Percentiles rank a stretch among this genome's conserved stretches.
Conservation (phyloP, 306 rosid genomes). For the Glycyrrhiza uralensis region DNA sequence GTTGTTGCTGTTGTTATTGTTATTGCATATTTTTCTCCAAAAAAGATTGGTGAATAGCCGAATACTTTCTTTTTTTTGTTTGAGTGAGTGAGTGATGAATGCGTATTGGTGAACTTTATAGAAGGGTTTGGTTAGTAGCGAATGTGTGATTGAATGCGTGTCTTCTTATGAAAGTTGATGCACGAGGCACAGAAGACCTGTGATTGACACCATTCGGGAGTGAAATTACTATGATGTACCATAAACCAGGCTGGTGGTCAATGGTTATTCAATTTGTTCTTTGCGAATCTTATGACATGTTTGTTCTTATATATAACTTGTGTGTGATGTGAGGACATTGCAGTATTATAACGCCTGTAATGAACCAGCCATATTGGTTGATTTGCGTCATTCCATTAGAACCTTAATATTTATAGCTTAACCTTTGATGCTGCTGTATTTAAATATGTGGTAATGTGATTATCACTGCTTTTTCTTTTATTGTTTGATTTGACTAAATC, state of each 20-base stretch:
- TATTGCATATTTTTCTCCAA: neutral
- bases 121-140: neutral
- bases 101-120: neutral
- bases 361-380: neutral
- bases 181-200: neutral
- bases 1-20: too few species aligned
- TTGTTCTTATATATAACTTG: neutral
- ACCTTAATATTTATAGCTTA: constrained; percentile 7
- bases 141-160: neutral
- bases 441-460: neutral
- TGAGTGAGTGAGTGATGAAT: neutral
- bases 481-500: neutral
- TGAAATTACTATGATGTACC: neutral
- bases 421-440: neutral
- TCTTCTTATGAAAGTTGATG: neutral
- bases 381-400: neutral
- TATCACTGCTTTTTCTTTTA: neutral
- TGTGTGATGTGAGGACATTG: neutral
- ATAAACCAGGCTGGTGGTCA: neutral
- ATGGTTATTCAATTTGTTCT: neutral
- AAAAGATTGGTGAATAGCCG: neutral
- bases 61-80: neutral
- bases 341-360: neutral
- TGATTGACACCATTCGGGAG: neutral
- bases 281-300: neutral